Evolutionary conservation across 2,329 filamentous ascomycete genomes (phyloP).

Genomic region (Grosmannia serpens): DNA sequence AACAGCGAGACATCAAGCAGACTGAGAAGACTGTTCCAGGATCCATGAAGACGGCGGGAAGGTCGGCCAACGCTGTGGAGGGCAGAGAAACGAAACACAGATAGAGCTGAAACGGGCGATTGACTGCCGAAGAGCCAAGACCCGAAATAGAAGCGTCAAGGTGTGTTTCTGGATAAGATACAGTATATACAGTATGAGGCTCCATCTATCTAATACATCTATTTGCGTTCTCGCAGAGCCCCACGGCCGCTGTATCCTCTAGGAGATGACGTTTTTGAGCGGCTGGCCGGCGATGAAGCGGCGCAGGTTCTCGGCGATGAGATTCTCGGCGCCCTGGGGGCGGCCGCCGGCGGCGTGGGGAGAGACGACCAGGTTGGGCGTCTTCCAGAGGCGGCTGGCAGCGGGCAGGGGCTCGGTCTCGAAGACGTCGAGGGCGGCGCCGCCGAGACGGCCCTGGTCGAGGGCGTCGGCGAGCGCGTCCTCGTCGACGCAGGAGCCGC

Average conservation of each 20-base stretch:
- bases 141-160: background rate
- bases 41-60: background rate
- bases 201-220: background rate
- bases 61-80: too few species aligned
- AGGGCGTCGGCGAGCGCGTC: slow-evolving; percentile 35
- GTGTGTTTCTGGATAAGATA: background rate
- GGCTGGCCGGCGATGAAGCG: slow-evolving; percentile 46
- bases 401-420: slow-evolving; percentile 29
- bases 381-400: slow-evolving; percentile 19
- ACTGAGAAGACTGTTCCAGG: background rate
- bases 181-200: background rate
- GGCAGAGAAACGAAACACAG: too few species aligned
- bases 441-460: slow-evolving; percentile 29
- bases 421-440: slow-evolving; percentile 39
- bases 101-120: too few species aligned
- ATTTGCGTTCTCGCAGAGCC: background rate
- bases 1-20: background rate
- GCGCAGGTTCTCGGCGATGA: slow-evolving; percentile 51
- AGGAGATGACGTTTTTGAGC: slow-evolving; percentile 36
- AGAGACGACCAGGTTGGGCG: slow-evolving; percentile 14
- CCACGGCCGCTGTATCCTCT: background rate
- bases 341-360: slow-evolving; percentile 40
- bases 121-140: background rate
- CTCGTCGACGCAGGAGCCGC: slow-evolving; percentile 37
- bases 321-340: slow-evolving; percentile 45